Evolutionary conservation across 106 monocot species (phyloP).

Genomic region (Platanthera zijinensis): DNA sequence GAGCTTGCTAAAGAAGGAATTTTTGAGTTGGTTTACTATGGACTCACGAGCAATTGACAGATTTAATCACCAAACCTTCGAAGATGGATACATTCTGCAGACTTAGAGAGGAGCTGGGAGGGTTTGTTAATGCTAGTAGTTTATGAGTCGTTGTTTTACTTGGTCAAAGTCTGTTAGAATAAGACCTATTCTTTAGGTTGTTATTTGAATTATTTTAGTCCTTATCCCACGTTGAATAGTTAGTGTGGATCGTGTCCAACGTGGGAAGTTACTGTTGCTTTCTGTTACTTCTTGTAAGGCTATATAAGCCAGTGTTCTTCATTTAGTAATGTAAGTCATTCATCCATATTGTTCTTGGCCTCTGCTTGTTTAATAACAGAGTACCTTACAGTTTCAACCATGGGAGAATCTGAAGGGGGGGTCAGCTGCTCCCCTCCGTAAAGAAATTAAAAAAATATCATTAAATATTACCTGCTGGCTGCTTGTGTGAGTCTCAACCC

Average conservation of each 20-base stretch:
- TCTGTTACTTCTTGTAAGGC: not conserved
- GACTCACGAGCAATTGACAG: not conserved
- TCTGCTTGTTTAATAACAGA: not conserved
- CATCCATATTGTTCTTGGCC: not conserved
- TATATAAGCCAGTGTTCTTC: not conserved
- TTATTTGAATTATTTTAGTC: not conserved
- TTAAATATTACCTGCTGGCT: too few relatives aligned
- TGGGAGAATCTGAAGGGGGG: too few relatives aligned
- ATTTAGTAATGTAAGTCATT: not conserved
- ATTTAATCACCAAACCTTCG: not conserved
- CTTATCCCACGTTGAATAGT: not conserved
- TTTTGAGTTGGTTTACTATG: not conserved
- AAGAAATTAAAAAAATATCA: too few relatives aligned
- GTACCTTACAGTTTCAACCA: too few relatives aligned
- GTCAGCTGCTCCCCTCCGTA: too few relatives aligned
- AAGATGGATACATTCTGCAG: not conserved
- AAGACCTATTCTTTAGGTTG: slow-evolving; percentile 3
- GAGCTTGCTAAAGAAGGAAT: not conserved
- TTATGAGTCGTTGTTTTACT: not conserved
- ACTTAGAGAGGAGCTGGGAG: not conserved
- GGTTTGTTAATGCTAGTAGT: not conserved
- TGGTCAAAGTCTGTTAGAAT: slow-evolving; percentile 1
- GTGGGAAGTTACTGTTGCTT: not conserved
- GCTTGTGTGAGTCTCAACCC: too few relatives aligned
- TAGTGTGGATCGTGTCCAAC: not conserved